Base-by-base conservation (phyloP, 164 flowering plant genomes). In the Berberis thunbergii region DNA sequence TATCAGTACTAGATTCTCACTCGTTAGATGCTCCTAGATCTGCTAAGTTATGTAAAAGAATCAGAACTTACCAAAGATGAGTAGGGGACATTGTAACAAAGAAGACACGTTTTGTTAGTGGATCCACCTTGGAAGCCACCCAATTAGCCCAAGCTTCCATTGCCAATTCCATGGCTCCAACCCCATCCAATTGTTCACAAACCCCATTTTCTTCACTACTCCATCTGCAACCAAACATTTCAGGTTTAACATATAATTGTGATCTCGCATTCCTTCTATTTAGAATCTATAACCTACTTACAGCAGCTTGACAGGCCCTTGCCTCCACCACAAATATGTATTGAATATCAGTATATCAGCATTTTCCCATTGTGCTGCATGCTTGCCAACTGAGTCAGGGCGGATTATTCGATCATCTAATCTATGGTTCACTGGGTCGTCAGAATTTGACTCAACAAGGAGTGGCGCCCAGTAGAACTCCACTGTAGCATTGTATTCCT, bases 51-150 rank as follows among this genome's bases (percentile, higher is more conserved):
- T n/a, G 4, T 53, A 43, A 54, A 55, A 9, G 50, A n/a, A 54
- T 42, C 7, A 40, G 10, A 26, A 72, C 81, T 73, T 60, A 94
- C 99, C 83, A 79, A 57, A 80, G 83, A 79, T 95, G 97, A 7
- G 97, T 88, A 9, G 99, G 97, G n/a, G 99, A 95, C 99, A 95
- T 91, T 56, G 94, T 91, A 49, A 88, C 91, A 67, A 87, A 95
- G 75, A 91, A 91, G 63, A 84, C 83, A 50, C 71, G 78, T 78
- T 83, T 84, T 76, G 69, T 74, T 2, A 62, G 58, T 52, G 86
- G 88, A 80, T 84, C 71, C 11, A 80, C 80, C 7, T 80, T 82
- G 41, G 84, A 66, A 52, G 75, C 74, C 55, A 91, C 85, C 99
- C 97, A 91, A 41, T 87, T 76, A 39, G 96, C 97, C 97, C 96